Evolutionary conservation across 306 rosid species (phyloP).

Genomic region (Gillenia trifoliata): DNA sequence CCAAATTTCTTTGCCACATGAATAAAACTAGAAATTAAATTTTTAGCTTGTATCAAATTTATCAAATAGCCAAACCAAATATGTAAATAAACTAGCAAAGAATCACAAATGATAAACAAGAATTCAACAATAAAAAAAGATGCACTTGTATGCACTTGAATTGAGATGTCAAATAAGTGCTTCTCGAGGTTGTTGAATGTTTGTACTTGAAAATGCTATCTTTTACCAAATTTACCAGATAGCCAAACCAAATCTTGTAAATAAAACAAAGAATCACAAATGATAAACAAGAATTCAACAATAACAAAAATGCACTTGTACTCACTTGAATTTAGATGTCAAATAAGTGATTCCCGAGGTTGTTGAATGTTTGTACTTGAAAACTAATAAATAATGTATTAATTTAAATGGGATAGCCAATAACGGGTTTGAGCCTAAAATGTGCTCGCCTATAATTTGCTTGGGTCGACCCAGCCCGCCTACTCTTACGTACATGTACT

Average conservation of each 20-base stretch:
- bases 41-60: too few relatives aligned
- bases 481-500: conserved; percentile 56
- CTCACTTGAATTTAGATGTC: conserved; percentile 78
- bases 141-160: conserved; percentile 56
- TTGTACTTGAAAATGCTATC: neutral
- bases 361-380: conserved; percentile 21
- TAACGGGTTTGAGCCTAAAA: neutral
- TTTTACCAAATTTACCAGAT: too few relatives aligned
- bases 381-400: too few relatives aligned
- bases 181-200: conserved; percentile 38
- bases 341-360: conserved; percentile 55
- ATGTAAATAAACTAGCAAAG: too few relatives aligned
- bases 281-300: too few relatives aligned
- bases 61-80: too few relatives aligned
- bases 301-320: neutral
- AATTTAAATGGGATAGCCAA: too few relatives aligned
- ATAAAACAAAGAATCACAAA: too few relatives aligned
- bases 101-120: too few relatives aligned
- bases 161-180: conserved; percentile 64
- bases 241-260: neutral
- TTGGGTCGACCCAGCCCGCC: too few relatives aligned
- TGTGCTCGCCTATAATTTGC: too few relatives aligned
- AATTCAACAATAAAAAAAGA: too few relatives aligned
- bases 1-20: conserved; percentile 37
- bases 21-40: neutral